Evolutionary conservation across 2,329 filamentous ascomycete species (phyloP).

Genomic region (Xylariaceae sp.): DNA sequence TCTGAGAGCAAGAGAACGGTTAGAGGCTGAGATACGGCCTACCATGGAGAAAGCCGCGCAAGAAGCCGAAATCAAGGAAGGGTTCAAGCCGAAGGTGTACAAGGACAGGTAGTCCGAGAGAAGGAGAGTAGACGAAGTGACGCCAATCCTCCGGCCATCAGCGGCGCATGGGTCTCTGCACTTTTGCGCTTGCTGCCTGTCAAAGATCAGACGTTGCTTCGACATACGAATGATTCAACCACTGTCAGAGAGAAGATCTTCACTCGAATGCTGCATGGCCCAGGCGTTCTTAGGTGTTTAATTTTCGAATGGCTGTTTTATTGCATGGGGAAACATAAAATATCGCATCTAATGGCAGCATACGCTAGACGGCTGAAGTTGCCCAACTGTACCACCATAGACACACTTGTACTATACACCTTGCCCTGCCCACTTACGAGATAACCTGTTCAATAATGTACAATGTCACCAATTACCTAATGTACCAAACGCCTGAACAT

Average conservation of each 20-base stretch:
- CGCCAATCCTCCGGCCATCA: constrained; percentile 2
- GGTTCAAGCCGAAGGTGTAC: constrained; percentile 93
- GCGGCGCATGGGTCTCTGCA: constrained; percentile 1
- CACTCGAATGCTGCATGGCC: constrained; percentile 53
- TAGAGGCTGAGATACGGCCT: constrained; percentile 80
- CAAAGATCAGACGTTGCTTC: constrained; percentile 3
- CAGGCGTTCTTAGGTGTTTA: constrained; percentile 39
- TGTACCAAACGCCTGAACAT: no score
- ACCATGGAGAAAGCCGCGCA: constrained; percentile 65
- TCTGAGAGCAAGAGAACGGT: constrained; percentile 80
- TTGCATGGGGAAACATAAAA: not conserved
- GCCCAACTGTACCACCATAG: constrained; percentile 23
- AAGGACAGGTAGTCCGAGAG: constrained; percentile 63
- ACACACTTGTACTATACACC: constrained; percentile 2
- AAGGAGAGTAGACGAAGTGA: not conserved
- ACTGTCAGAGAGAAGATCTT: constrained; percentile 44
- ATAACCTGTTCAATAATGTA: not conserved
- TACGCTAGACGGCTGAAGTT: constrained; percentile 4
- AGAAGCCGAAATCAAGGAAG: constrained; percentile 76
- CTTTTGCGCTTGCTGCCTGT: not conserved
- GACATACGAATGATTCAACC: constrained; percentile 14
- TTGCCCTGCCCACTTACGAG: constrained; percentile 19
- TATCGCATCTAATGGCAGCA: constrained; percentile 8
- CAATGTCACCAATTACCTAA: no score
- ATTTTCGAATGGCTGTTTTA: not conserved